Evolutionary conservation across 1,284 basidiomycete species (phyloP).

Genomic region (Rugosomyces carneus): DNA sequence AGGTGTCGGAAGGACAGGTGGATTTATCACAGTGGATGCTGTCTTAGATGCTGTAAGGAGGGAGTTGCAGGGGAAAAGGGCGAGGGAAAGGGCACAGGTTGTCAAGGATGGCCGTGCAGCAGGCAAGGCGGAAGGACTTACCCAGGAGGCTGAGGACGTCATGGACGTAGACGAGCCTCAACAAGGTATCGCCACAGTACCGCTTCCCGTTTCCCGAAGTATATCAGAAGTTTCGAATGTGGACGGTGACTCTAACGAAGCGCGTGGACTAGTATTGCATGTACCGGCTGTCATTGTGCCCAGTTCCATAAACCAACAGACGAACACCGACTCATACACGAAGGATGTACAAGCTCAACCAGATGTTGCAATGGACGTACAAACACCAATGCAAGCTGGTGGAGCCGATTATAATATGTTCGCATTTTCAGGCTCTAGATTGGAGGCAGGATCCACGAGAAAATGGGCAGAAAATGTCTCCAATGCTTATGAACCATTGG

Average conservation of each 20-base stretch:
- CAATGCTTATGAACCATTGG: neutral
- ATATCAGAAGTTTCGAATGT: neutral
- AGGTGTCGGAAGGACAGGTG: constrained; percentile 88
- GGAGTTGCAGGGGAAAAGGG: constrained; percentile 41
- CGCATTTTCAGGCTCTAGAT: neutral
- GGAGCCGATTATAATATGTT: neutral
- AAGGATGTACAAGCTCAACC: neutral
- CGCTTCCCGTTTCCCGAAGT: constrained; percentile 4
- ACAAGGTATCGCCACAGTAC: constrained; percentile 5
- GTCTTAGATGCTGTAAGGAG: constrained; percentile 72
- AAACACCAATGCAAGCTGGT: constrained; percentile 27
- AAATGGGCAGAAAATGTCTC: constrained; percentile 32
- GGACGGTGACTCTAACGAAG: constrained; percentile 2
- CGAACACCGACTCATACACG: neutral
- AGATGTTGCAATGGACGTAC: neutral
- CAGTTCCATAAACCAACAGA: neutral
- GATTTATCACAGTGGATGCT: constrained; percentile 86
- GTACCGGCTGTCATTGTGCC: constrained; percentile 18
- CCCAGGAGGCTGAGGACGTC: neutral
- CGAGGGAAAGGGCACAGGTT: neutral
- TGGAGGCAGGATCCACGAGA: constrained; percentile 17
- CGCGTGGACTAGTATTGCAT: constrained; percentile 18
- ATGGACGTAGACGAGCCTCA: constrained; percentile 10
- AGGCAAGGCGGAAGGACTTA: neutral
- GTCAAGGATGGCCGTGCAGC: neutral